A percentile compares a stretch with the other conserved stretches of the same genome.
These are phyloP conservation scores for Candida sojae DNA, from an alignment of 1,139 yeast genomes.

Conservation along the genomic window DNA sequence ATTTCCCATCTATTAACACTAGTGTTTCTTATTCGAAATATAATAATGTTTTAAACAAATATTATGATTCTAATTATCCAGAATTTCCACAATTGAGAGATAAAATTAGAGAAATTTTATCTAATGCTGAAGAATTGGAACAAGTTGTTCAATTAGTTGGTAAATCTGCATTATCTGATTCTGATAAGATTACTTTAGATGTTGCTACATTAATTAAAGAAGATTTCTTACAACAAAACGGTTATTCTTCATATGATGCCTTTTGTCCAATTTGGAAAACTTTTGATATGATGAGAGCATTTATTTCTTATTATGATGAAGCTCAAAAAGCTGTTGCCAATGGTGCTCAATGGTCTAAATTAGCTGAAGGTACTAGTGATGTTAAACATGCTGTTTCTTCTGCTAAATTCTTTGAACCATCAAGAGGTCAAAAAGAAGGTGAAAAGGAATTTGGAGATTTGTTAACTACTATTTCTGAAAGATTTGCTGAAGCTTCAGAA, in stretches of 20 bases:
- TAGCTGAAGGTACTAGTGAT: conserved; percentile 84
- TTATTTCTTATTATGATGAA: conserved; percentile 88
- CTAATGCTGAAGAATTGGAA: conserved; percentile 97
- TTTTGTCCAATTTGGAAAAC: conserved; percentile 99
- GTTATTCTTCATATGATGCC: conserved; percentile 96
- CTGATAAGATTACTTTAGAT: conserved; percentile 94
- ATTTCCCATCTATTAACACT: conserved; percentile 98
- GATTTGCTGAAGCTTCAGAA: conserved; percentile 94
- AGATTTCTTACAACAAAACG: conserved; percentile 98
- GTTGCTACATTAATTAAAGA: conserved; percentile 90
- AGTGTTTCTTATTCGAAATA: conserved; percentile 95
- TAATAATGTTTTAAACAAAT: conserved; percentile 81
- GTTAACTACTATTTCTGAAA: conserved; percentile 75
- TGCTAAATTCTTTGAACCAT: conserved; percentile 94
- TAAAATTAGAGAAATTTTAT: conserved; percentile 88
- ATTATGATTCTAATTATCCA: conserved; percentile 83
- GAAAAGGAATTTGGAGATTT: conserved; percentile 76
- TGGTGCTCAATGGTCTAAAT: conserved; percentile 94
- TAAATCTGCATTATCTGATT: conserved; percentile 93
- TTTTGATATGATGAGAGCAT: conserved; percentile 95
- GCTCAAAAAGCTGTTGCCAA: conserved; percentile 95
- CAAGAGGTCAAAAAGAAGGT: conserved; percentile 81
- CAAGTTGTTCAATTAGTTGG: conserved; percentile 99
- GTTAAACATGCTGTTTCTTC: conserved; percentile 93
- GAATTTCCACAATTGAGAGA: conserved; percentile 90